Percentiles rank a stretch among this genome's conserved stretches.
phyloP scores from a whole-genome alignment of 2,329 filamentous ascomycete genomes.

The Aspergillus sp. region DNA sequence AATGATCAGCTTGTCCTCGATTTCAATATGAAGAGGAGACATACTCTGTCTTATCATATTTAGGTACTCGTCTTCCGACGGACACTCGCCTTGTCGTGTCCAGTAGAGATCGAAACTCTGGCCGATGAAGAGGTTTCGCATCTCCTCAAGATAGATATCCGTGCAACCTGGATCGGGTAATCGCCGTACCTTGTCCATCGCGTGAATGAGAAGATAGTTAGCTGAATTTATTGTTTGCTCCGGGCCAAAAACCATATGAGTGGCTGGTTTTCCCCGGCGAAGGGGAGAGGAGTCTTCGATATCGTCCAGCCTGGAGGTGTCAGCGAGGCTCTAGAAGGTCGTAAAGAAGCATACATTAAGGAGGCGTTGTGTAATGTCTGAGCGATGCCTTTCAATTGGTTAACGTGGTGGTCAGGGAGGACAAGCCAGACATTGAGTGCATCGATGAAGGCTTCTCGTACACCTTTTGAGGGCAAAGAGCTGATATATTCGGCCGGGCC shows the following conservation, averaged over 20 bases:
- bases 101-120: conserved; percentile 93
- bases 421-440: conserved; percentile 41
- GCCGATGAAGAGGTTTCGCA: conserved; percentile 81
- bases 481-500: no score
- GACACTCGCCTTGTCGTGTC: background rate
- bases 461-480: conserved; percentile 43
- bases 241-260: conserved; percentile 80
- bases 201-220: conserved; percentile 85
- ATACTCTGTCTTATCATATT: conserved; percentile 68
- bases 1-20: no score
- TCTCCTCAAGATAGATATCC: conserved; percentile 75
- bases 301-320: no score
- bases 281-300: no score
- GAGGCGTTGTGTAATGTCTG: conserved; percentile 42
- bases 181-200: conserved; percentile 71
- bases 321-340: conserved; percentile 53
- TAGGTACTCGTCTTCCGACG: conserved; percentile 70
- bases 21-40: no score
- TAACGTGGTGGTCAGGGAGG: conserved; percentile 32
- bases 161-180: conserved; percentile 68
- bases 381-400: conserved; percentile 35
- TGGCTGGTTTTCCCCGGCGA: conserved; percentile 76
- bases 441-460: conserved; percentile 37
- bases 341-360: conserved; percentile 25
- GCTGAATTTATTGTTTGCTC: conserved; percentile 88